phyloP scores from a whole-genome alignment of 108 stramenopile genomes.

The Nitzschia sp. region DNA sequence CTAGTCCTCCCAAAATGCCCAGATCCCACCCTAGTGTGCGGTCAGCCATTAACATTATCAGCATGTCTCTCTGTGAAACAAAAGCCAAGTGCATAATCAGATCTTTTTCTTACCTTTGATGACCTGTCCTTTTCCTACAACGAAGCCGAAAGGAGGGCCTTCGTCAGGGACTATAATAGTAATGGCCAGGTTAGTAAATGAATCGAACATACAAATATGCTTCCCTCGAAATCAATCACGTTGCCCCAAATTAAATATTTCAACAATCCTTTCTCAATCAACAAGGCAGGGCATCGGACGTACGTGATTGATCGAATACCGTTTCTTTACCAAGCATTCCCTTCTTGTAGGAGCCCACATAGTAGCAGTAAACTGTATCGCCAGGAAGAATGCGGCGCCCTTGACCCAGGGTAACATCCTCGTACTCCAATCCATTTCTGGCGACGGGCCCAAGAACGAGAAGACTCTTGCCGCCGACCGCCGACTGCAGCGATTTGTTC shows the following conservation, averaged over 20 bases:
- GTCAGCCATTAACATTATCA: no score
- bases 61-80: no score
- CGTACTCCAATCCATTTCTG: slow-evolving; percentile 29
- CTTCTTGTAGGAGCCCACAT: slow-evolving; percentile 20
- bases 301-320: not conserved
- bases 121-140: slow-evolving; percentile 36
- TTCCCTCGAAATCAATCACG: not conserved
- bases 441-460: slow-evolving; percentile 15
- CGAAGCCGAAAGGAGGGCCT: slow-evolving; percentile 22
- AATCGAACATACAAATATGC: not conserved
- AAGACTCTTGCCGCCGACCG: not conserved
- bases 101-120: slow-evolving; percentile 13
- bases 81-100: not conserved
- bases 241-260: not conserved
- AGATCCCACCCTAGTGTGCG: slow-evolving; percentile 24
- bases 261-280: not conserved
- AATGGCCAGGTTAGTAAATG: not conserved
- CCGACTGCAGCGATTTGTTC: not conserved
- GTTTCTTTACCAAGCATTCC: not conserved
- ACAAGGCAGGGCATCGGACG: not conserved
- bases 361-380: slow-evolving; percentile 30
- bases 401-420: slow-evolving; percentile 27
- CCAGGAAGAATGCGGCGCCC: slow-evolving; percentile 29
- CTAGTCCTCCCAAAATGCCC: slow-evolving; percentile 30
- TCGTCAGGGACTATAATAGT: slow-evolving; percentile 5